phyloP scores from a whole-genome alignment of 2,329 filamentous ascomycete species.

The Monosporascus sp. region DNA sequence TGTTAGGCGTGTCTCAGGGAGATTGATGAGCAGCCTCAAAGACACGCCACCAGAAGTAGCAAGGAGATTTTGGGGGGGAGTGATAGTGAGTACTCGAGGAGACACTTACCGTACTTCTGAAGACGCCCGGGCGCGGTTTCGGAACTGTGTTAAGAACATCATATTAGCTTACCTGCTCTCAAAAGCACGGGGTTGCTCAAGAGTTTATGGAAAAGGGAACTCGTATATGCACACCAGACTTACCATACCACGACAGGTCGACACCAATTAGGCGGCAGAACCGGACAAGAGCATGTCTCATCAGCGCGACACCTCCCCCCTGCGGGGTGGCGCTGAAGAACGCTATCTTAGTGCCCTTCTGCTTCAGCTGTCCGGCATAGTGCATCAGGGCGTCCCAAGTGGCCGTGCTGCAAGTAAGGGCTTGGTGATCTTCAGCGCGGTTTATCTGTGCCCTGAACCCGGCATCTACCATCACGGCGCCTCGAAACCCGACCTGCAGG shows the following conservation, averaged over 20 bases:
- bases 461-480: conserved; percentile 65
- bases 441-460: conserved; percentile 57
- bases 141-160: conserved; percentile 46
- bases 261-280: conserved; percentile 63
- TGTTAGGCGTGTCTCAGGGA: too few relatives aligned
- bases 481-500: conserved; percentile 61
- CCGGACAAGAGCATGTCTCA: conserved; percentile 73
- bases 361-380: conserved; percentile 57
- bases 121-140: conserved; percentile 72
- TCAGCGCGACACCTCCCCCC: conserved; percentile 76
- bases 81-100: not conserved
- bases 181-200: not conserved
- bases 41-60: too few relatives aligned
- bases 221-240: conserved; percentile 16
- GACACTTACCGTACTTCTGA: conserved; percentile 56
- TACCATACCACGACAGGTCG: conserved; percentile 67
- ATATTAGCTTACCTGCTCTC: conserved; percentile 4
- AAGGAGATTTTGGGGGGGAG: not conserved
- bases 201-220: not conserved
- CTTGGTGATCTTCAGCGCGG: conserved; percentile 50
- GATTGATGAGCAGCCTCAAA: too few relatives aligned
- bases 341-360: conserved; percentile 61
- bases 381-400: conserved; percentile 64
- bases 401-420: conserved; percentile 47
- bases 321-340: conserved; percentile 79